Base-by-base conservation (phyloP, 2,329 filamentous ascomycete species). In the Verticillium longisporum region DNA sequence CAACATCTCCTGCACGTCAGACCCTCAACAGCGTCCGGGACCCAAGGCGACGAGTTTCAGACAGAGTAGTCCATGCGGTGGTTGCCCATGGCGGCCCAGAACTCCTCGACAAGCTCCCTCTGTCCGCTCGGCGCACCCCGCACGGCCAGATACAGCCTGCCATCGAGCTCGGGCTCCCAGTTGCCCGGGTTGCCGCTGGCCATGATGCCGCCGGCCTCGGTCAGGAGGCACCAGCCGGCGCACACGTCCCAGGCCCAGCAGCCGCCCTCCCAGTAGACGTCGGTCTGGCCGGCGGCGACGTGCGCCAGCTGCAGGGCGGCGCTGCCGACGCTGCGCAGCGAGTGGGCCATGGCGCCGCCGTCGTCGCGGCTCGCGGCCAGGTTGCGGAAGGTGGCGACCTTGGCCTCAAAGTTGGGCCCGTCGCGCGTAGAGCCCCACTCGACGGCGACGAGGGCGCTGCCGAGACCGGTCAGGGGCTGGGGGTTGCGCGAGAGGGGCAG, bases 181-280 rank as follows among this genome's bases (percentile, higher is more conserved):
- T 83, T 82, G 0, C 89, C 90, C 0, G 88, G 86, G 71, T 93
- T 92, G 4, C 86, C 89, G 70, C 88, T 82, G 7, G 83, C 88
- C 78, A 94, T 85, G 58, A 84, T 77, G 0, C 90, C 90, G 0
- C 90, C 91, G 0, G 90, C 88, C 77, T 94, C 90, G 34, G 78
- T 76, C 32, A 94, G 76, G 63, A 94, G 88, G 61, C 88, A 86
- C 90, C 90, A 93, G 0, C 87, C 90, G 5, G 91, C 91, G 70
- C 88, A 91, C 2, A 94, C 90, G 72, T 94, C 90, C 90, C 90
- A 94, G 1, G 90, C 89, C 84, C 89, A 94, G 73, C 89, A 92
- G 0, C 91, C 90, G 41, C 88, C 89, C 75, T 94, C 90, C 90
- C 90, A 94, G 72, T 91, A 94, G 26, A 85, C 68, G 71, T 94